Evolutionary conservation across 306 rosid species (phyloP).

Genomic region (Biancaea sappan): DNA sequence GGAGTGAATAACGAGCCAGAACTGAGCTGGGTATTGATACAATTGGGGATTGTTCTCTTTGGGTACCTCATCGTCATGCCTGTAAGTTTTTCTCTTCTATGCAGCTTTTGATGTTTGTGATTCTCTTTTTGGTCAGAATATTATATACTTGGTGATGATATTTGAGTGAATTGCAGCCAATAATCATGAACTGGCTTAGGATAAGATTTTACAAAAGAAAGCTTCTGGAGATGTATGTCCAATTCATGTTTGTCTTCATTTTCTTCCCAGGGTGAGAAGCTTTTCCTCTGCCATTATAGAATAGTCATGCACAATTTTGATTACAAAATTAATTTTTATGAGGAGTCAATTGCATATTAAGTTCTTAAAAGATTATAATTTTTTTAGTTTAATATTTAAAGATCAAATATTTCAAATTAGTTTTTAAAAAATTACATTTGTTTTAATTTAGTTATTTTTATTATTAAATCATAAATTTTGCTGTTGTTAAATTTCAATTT

Average conservation of each 20-base stretch:
- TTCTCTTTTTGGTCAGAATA: not conserved
- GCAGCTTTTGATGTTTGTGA: not conserved
- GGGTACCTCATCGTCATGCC: slow-evolving; percentile 69
- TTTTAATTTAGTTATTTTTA: too few species aligned
- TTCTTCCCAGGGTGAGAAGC: slow-evolving; percentile 78
- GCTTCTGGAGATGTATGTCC: slow-evolving; percentile 74
- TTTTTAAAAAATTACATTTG: too few species aligned
- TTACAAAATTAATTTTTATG: too few species aligned
- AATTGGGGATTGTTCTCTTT: slow-evolving; percentile 63
- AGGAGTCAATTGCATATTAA: too few species aligned
- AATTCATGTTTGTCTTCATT: slow-evolving; percentile 92
- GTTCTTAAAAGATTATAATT: too few species aligned
- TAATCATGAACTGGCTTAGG: slow-evolving; percentile 86
- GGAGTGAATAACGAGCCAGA: slow-evolving; percentile 70
- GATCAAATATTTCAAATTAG: too few species aligned
- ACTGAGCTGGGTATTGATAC: slow-evolving; percentile 51
- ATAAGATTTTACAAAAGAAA: slow-evolving; percentile 86
- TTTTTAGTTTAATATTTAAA: too few species aligned
- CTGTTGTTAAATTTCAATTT: too few species aligned
- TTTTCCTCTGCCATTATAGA: slow-evolving; percentile 10
- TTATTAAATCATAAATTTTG: too few species aligned
- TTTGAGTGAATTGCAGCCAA: slow-evolving; percentile 60
- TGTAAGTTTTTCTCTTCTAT: slow-evolving; percentile 47
- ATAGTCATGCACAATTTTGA: not conserved
- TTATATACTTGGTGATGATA: not conserved